Evolutionary conservation across 805 yeast species (phyloP).

Genomic region (Candida nitratophila): DNA sequence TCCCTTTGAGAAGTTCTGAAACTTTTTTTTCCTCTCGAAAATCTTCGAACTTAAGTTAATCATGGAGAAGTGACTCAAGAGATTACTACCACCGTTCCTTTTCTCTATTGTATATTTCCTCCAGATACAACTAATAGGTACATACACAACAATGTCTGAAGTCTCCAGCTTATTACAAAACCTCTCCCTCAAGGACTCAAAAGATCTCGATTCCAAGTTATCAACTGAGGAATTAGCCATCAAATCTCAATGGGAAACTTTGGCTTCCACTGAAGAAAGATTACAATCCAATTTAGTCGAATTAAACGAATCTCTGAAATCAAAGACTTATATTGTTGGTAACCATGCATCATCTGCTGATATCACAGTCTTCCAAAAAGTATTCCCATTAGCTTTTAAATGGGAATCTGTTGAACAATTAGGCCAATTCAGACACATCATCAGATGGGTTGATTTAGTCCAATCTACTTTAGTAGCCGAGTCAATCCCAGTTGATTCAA

Average conservation of each 20-base stretch:
- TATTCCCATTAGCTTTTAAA: slow-evolving; percentile 50
- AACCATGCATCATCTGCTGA: slow-evolving; percentile 66
- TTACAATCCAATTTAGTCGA: slow-evolving; percentile 41
- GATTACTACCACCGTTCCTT: too few relatives aligned
- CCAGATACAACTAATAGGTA: too few relatives aligned
- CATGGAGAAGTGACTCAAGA: too few relatives aligned
- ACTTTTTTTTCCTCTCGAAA: too few relatives aligned
- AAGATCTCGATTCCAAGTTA: slow-evolving; percentile 16
- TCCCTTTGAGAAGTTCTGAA: too few relatives aligned
- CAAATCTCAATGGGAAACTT: slow-evolving; percentile 71
- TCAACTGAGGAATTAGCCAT: slow-evolving; percentile 44
- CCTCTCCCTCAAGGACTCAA: slow-evolving; percentile 13
- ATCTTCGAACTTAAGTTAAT: too few relatives aligned
- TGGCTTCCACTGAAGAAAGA: slow-evolving; percentile 56
- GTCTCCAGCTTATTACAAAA: slow-evolving; percentile 23
- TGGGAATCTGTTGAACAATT: slow-evolving; percentile 50
- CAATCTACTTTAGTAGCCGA: slow-evolving; percentile 53
- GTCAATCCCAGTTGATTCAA: slow-evolving; percentile 45
- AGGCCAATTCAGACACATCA: slow-evolving; percentile 68
- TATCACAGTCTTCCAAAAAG: slow-evolving; percentile 57
- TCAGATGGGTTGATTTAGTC: slow-evolving; percentile 88
- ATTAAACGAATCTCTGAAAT: slow-evolving; percentile 64
- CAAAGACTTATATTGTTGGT: slow-evolving; percentile 65
- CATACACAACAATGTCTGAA: slow-evolving; percentile 18
- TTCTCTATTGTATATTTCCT: too few relatives aligned